Conservation (phyloP, 2,329 filamentous ascomycete species). For the Fusarium vanettenii region DNA sequence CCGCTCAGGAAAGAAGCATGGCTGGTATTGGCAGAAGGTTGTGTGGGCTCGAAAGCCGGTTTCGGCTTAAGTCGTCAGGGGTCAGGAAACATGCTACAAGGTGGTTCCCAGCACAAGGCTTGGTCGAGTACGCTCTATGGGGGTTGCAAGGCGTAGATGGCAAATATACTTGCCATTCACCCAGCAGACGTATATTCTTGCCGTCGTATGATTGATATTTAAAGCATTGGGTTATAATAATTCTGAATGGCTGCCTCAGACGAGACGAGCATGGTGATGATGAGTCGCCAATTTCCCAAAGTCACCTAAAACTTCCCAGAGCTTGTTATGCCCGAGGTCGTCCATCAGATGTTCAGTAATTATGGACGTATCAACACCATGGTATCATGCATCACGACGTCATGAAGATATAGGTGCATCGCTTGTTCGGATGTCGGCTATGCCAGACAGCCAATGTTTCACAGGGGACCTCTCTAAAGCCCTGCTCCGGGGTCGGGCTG, state of each 20-base stretch:
- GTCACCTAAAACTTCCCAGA: neutral
- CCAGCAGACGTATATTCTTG: neutral
- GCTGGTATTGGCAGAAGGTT: slow-evolving; percentile 2
- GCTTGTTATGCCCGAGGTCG: neutral
- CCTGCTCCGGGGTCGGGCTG: neutral
- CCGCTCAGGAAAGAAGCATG: neutral
- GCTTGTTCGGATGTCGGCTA: neutral
- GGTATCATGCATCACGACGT: neutral
- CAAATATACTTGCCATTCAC: neutral
- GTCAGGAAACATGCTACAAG: neutral
- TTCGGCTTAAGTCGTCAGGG: neutral
- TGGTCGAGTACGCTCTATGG: neutral
- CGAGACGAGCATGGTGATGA: neutral
- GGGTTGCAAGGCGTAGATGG: neutral
- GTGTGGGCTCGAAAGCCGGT: slow-evolving; percentile 1
- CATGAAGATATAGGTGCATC: neutral
- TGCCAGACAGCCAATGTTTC: neutral
- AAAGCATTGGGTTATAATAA: neutral
- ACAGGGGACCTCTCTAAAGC: neutral
- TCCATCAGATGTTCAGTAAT: neutral
- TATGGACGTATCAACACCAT: neutral
- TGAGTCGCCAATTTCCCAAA: neutral
- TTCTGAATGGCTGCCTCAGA: neutral
- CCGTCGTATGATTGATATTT: neutral
- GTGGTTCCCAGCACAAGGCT: neutral